phyloP scores from a whole-genome alignment of 345 rosid species.

The Gynandropsis gynandra region DNA sequence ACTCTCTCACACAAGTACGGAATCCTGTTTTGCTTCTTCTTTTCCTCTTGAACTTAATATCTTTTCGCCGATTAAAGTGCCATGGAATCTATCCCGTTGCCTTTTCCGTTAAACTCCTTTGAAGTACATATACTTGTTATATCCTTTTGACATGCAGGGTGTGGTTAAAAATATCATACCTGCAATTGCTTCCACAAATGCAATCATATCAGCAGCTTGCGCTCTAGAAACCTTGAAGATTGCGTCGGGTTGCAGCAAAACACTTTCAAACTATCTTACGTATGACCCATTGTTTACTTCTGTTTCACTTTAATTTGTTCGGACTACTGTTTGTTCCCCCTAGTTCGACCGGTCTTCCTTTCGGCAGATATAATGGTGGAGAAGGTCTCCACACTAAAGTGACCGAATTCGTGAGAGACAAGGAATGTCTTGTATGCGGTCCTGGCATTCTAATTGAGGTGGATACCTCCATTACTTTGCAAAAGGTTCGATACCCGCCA shows the following conservation, averaged over 20 bases:
- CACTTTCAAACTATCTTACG: slow-evolving; percentile 80
- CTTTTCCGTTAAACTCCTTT: not conserved
- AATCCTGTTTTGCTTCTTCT: slow-evolving; percentile 7
- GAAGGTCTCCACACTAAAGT: slow-evolving; percentile 86
- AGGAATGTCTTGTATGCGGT: slow-evolving; percentile 95
- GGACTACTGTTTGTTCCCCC: not conserved
- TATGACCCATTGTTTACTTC: slow-evolving; percentile 27
- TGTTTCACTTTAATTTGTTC: slow-evolving; percentile 4
- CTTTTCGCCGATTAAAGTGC: too few species aligned
- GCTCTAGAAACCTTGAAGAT: slow-evolving; percentile 91
- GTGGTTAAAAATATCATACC: slow-evolving; percentile 96
- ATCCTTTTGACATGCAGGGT: slow-evolving; percentile 41
- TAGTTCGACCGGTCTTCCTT: slow-evolving; percentile 18
- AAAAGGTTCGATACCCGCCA: slow-evolving; percentile 48
- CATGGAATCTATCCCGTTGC: too few species aligned
- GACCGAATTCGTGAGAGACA: slow-evolving; percentile 67
- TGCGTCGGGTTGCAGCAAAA: slow-evolving; percentile 94
- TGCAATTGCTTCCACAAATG: slow-evolving; percentile 98
- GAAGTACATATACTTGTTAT: not conserved
- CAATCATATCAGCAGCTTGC: slow-evolving; percentile 89
- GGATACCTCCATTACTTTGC: slow-evolving; percentile 60
- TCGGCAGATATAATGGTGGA: slow-evolving; percentile 72
- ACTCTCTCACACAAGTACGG: slow-evolving; percentile 89
- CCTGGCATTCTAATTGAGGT: slow-evolving; percentile 84
- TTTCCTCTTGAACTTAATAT: too few species aligned